A percentile compares a stretch with the other conserved stretches of the same genome.
Conservation (phyloP, 345 rosid genomes). For the Corymbia maculata region DNA sequence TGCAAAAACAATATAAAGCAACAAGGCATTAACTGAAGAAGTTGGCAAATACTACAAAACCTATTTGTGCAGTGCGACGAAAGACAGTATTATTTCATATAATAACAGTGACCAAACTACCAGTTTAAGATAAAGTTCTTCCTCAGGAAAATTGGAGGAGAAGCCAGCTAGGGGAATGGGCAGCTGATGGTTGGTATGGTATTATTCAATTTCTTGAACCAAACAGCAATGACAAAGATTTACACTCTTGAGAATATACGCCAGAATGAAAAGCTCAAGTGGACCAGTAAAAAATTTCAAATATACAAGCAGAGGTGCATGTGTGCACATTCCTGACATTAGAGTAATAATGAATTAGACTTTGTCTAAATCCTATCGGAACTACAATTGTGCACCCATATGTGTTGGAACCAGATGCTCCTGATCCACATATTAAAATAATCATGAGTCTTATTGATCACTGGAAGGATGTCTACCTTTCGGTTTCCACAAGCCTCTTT, state of each 20-base stretch:
- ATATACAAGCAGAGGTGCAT: neutral
- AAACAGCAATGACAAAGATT: neutral
- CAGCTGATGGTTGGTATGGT: neutral
- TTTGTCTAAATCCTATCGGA: neutral
- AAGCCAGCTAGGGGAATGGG: neutral
- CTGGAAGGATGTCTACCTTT: conserved; percentile 36
- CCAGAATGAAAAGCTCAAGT: neutral
- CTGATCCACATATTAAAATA: neutral
- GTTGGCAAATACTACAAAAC: neutral
- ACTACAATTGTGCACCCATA: neutral
- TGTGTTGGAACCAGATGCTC: neutral
- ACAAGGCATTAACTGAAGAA: neutral
- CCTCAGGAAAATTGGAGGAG: neutral
- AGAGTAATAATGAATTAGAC: neutral
- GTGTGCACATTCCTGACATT: neutral
- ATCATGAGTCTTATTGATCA: neutral
- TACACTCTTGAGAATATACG: neutral
- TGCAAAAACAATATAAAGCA: neutral
- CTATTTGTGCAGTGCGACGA: neutral
- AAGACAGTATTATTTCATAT: neutral
- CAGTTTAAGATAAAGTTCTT: neutral
- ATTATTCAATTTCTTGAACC: neutral
- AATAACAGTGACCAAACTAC: neutral
- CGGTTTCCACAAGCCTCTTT: conserved; percentile 77
- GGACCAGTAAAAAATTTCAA: neutral